These are phyloP conservation scores for Decorospora gaudefroyi DNA, from an alignment of 2,329 filamentous ascomycete genomes.

Conservation along the genomic window DNA sequence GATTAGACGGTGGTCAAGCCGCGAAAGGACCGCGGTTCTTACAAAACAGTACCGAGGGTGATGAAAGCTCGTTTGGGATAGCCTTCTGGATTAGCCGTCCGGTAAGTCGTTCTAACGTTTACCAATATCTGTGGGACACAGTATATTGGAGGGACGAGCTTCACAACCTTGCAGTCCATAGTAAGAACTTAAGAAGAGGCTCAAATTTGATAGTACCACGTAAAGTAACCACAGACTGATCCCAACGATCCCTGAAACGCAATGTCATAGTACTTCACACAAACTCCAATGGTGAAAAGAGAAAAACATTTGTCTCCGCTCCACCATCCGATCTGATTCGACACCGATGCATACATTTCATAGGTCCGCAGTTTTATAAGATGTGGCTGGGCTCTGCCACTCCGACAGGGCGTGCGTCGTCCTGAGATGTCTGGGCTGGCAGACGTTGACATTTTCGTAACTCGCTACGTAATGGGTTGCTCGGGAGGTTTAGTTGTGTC, in stretches of 20 bases:
- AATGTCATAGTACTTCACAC: constrained; percentile 43
- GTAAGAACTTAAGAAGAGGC: constrained; percentile 41
- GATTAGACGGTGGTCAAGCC: too few species aligned
- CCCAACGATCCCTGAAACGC: constrained; percentile 44
- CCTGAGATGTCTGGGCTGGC: constrained; percentile 31
- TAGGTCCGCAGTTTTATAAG: constrained; percentile 26
- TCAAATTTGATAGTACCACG: constrained; percentile 48
- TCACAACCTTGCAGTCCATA: constrained; percentile 17
- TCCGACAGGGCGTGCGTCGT: constrained; percentile 30
- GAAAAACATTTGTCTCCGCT: constrained; percentile 35
- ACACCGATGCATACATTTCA: constrained; percentile 44
- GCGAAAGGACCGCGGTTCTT: too few species aligned
- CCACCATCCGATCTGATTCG: constrained; percentile 46
- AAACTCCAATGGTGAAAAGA: constrained; percentile 46
- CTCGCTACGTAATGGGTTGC: constrained; percentile 29
- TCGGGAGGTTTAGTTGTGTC: constrained; percentile 50
- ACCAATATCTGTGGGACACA: too few species aligned
- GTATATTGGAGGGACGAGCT: too few species aligned
- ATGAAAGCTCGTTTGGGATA: too few species aligned
- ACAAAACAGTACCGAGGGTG: too few species aligned
- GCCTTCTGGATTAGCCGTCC: too few species aligned
- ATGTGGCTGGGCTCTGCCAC: constrained; percentile 22
- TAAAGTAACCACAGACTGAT: constrained; percentile 47
- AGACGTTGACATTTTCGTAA: constrained; percentile 38
- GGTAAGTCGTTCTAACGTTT: too few species aligned